Conservation (phyloP, 139 green algal genomes). For the Tetradesmus lagerheimii region DNA sequence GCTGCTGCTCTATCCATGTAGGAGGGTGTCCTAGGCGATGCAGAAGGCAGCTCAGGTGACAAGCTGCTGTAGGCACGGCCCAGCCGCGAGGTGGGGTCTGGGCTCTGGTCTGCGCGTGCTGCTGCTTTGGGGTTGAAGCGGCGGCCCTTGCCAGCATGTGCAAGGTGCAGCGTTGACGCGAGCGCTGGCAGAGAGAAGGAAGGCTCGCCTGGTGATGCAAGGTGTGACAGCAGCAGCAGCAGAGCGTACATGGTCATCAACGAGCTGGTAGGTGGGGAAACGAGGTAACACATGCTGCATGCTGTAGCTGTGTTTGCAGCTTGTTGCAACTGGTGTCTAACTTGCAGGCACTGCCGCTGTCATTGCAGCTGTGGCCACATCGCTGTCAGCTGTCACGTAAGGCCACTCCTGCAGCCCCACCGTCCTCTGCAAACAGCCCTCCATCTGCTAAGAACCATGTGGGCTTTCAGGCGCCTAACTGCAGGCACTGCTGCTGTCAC, state of each 20-base stretch:
- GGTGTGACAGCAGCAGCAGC: neutral
- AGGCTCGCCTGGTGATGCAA: constrained; percentile 14
- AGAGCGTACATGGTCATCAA: neutral
- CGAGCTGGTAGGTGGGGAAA: neutral
- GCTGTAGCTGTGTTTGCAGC: no score
- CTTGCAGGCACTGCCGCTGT: no score
- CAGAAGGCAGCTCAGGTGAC: neutral
- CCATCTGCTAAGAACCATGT: no score
- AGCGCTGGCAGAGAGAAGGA: constrained; percentile 34
- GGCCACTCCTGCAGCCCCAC: no score
- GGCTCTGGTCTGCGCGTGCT: constrained; percentile 5
- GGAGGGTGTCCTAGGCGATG: constrained; percentile 21
- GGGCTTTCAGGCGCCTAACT: no score
- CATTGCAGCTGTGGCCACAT: no score
- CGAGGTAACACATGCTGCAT: no score
- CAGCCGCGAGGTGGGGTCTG: neutral
- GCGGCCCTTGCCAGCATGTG: neutral
- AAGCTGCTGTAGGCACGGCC: neutral
- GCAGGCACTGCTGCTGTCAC: no score
- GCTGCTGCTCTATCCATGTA: constrained; percentile 17
- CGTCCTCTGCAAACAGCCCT: no score
- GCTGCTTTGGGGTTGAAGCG: neutral
- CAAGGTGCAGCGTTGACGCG: neutral
- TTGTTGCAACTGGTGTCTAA: no score
- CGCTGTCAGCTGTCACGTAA: no score